Base-by-base conservation (phyloP, 768 basidiomycete genomes). In the Leccinum subgranulosum region DNA sequence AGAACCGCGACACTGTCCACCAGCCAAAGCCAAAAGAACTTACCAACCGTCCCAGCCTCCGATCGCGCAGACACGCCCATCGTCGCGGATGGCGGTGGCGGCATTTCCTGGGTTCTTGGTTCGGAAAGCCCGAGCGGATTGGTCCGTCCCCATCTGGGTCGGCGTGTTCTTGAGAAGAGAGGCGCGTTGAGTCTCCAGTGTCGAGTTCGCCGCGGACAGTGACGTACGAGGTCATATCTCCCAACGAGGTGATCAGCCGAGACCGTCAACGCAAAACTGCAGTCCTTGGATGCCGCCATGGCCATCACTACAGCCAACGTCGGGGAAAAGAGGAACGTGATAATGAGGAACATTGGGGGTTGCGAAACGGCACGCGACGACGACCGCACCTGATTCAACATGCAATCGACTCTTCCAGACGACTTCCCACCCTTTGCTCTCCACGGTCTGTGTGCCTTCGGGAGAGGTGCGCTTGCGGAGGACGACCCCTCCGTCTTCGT, bases 41-140 rank as follows among this genome's bases (percentile, higher is more conserved):
- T 62, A 94, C 95, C 79, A 84, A 34, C 96, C 94, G 60, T 98
- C 94, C 72, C 88, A 17, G 47, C 94, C 93, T 3, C 89, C 95
- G 2, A 94, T 77, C 0, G 94, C 94, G 63, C 94, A 88, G 0
- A 98, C 83, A 21, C 81, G 81, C 0, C 86, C 92, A 61, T 90
- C 87, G 34, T 83, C 79, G 51, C 69, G 2, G 58, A 51, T 15
- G 63, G 72, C 31, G 31, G 12, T 31, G 31, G 11, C 31, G 1
- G 11, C 31, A 12, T 31, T 31, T 31, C 31, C 31, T 31, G 31
- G 31, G 1, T 31, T 31, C 31, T 31, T 31, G 31, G 31, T 31
- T 31, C 31, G 31, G 31, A 31, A 5, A 12, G 31, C 31, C 31
- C 11, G 31, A 31, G 31, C 1, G 31, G 5, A 31, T 4, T 1